Evolutionary conservation across 768 basidiomycete genomes (phyloP).

Genomic region (Cantharellus anzutake): DNA sequence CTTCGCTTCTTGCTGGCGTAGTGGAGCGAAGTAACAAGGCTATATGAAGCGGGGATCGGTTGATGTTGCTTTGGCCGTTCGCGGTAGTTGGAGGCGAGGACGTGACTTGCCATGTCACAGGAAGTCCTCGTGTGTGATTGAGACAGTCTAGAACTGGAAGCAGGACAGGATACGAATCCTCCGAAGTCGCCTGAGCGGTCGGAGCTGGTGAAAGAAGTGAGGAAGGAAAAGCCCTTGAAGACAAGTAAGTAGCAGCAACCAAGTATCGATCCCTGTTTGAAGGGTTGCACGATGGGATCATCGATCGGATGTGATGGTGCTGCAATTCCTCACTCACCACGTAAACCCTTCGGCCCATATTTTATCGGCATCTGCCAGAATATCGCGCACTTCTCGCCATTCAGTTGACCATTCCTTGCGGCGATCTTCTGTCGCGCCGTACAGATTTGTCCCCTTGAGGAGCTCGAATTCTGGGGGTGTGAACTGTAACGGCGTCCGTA

Average conservation of each 20-base stretch:
- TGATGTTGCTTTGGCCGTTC: not conserved
- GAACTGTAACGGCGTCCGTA: conserved; percentile 64
- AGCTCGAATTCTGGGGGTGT: conserved; percentile 38
- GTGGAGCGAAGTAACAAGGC: conserved; percentile 40
- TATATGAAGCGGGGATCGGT: conserved; percentile 21
- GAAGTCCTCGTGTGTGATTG: conserved; percentile 65
- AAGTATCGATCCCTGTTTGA: conserved; percentile 46
- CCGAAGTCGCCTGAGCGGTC: conserved; percentile 26
- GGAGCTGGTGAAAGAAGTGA: conserved; percentile 43
- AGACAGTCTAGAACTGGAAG: conserved; percentile 75
- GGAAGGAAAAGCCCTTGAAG: conserved; percentile 83
- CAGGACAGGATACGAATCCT: conserved; percentile 47
- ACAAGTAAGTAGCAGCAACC: conserved; percentile 54
- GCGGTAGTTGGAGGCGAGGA: not conserved
- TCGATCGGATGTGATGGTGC: too few relatives aligned
- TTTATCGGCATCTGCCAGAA: conserved; percentile 20
- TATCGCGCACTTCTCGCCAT: conserved; percentile 33
- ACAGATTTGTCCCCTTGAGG: conserved; percentile 63
- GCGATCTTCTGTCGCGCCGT: conserved; percentile 56
- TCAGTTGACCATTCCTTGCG: conserved; percentile 40
- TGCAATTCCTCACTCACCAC: conserved; percentile 30
- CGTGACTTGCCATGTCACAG: conserved; percentile 61
- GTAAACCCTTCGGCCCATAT: conserved; percentile 35
- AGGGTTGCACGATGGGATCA: too few relatives aligned
- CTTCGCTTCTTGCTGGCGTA: conserved; percentile 28